A percentile compares a stretch with the other conserved stretches of the same genome.
phyloP scores from a whole-genome alignment of 352 stramenopile species.

The Phytopythium mirpurense region DNA sequence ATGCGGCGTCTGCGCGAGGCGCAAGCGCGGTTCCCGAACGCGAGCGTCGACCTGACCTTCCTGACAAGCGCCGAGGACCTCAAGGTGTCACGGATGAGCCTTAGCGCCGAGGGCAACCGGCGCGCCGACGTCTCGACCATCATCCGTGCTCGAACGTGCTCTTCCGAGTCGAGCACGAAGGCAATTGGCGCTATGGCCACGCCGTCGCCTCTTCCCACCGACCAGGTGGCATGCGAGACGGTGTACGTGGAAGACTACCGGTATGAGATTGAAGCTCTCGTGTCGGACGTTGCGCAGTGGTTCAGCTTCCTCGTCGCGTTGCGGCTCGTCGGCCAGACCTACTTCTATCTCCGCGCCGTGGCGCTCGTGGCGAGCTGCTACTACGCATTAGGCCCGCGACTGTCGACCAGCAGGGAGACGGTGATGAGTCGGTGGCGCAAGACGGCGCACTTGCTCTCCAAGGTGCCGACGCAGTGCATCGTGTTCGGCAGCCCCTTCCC shows the following conservation, averaged over 20 bases:
- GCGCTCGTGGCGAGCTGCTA: conserved; percentile 18
- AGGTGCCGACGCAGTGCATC: conserved; percentile 42
- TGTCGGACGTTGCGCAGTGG: conserved; percentile 21
- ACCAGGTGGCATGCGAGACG: conserved; percentile 17
- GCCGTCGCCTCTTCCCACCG: too few species aligned
- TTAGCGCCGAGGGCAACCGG: conserved; percentile 9
- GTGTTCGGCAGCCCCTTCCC: conserved; percentile 42
- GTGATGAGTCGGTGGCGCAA: not conserved
- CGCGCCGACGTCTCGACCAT: conserved; percentile 17
- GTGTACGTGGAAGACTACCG: conserved; percentile 40
- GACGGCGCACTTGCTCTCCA: conserved; percentile 23
- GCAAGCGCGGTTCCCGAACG: conserved; percentile 9
- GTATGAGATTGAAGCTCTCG: conserved; percentile 22
- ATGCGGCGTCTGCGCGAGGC: conserved; percentile 7
- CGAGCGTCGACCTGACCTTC: conserved; percentile 16
- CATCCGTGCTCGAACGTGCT: conserved; percentile 9
- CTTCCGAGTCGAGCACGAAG: not conserved
- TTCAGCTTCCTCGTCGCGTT: conserved; percentile 21
- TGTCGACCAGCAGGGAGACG: not conserved
- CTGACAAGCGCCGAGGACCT: conserved; percentile 19
- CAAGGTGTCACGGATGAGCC: conserved; percentile 9
- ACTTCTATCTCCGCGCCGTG: conserved; percentile 28
- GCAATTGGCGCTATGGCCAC: too few species aligned
- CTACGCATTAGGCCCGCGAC: not conserved
- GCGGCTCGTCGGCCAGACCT: conserved; percentile 26